phyloP scores from a whole-genome alignment of 2,329 filamentous ascomycete genomes.

The Lizonia empirigonia region DNA sequence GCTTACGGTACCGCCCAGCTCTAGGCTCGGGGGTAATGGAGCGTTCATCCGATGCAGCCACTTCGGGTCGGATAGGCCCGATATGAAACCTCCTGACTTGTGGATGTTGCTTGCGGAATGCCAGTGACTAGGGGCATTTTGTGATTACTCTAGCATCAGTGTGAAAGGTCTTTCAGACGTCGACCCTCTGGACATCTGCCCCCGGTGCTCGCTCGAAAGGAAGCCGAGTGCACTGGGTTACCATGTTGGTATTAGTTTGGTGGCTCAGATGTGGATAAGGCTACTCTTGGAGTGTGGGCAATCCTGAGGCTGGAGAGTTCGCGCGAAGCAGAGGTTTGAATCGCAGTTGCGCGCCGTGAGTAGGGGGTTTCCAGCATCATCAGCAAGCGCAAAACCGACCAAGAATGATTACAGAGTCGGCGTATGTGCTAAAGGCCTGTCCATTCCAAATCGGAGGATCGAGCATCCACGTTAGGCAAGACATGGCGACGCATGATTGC shows the following conservation, averaged over 20 bases:
- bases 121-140: background rate
- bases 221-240: slow-evolving; percentile 37
- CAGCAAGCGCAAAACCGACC: background rate
- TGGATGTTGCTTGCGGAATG: background rate
- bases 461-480: slow-evolving; percentile 16
- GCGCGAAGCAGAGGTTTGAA: slow-evolving; percentile 2
- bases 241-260: slow-evolving; percentile 30
- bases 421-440: slow-evolving; percentile 9
- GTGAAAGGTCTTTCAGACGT: background rate
- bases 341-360: background rate
- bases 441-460: slow-evolving; percentile 22
- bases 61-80: slow-evolving; percentile 27
- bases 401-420: slow-evolving; percentile 5
- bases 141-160: background rate
- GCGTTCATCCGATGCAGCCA: slow-evolving; percentile 32
- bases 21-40: slow-evolving; percentile 33
- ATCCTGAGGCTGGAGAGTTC: slow-evolving; percentile 8
- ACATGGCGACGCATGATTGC: slow-evolving; percentile 24
- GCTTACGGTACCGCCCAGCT: slow-evolving; percentile 15
- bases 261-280: slow-evolving; percentile 20
- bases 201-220: slow-evolving; percentile 45
- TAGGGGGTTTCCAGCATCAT: too few relatives aligned
- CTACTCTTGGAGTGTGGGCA: slow-evolving; percentile 17
- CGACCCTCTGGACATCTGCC: slow-evolving; percentile 11
- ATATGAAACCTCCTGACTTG: background rate